Base-by-base conservation (phyloP, 176 grass and related monocot species). In the Tuctoria greenei region DNA sequence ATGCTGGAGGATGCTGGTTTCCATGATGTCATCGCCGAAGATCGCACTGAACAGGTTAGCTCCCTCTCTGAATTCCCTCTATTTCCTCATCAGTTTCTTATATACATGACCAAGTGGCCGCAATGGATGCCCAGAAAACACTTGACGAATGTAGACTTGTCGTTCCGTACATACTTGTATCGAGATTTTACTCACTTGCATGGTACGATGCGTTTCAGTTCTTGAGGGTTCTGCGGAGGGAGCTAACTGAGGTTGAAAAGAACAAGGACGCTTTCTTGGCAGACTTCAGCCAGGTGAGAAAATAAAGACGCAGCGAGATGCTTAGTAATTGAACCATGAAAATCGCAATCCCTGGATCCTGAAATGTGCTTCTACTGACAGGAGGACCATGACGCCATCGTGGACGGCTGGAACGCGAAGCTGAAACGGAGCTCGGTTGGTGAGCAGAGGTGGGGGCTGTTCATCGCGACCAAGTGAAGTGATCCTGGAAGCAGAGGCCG, bases 371-470 rank as follows among this genome's bases (percentile, higher is more conserved):
- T 79, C 17, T 84, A 47, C 21, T 46, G 42, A 1, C 94, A 98
- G 95, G 89, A 92, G 73, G 95, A 98, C 65, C 94, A 95, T 27
- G 87, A 92, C 65, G 95, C 89, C 17, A 88, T 94, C 23, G 87
- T 94, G 36, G 84, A 84, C 39, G 95, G 95, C n/a, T 98, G 91
- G 95, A 94, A 91, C 25, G 84, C 89, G 37, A 99, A 99, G 82
- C 87, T 99, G 87, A 92, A 90, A 64, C 80, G 91, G 44, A 88
- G 92, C 79, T 92, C 82, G 17, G 72, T 49, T 2, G 95, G 95
- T 27, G 91, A 99, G 74, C 95, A 99, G 84, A 89, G 71, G 64
- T 99, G 95, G 95, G 95, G 95, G 8, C 80, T 95, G 42, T 95
- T 95, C 83, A 83, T 92, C 11, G 95, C 95, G 4, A 92, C 82